phyloP scores from a whole-genome alignment of 768 basidiomycete species.

The Russula virescens region DNA sequence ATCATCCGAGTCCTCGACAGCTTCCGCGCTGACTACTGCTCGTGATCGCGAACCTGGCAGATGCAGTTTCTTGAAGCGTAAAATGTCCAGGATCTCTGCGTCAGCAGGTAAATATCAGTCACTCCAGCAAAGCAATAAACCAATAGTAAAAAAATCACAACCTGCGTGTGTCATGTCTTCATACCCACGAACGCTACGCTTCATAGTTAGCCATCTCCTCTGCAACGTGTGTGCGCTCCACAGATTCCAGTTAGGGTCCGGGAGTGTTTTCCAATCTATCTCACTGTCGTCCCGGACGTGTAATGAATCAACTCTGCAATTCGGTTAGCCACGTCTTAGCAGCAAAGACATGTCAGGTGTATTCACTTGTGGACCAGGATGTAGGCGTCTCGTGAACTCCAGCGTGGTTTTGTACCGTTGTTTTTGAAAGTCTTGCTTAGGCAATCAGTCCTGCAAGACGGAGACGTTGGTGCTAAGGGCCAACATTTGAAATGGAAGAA shows the following conservation, averaged over 20 bases:
- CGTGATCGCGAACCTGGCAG: conserved; percentile 37
- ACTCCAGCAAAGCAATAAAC: not conserved
- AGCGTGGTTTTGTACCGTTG: conserved; percentile 62
- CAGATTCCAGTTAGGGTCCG: conserved; percentile 72
- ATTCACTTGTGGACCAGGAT: conserved; percentile 78
- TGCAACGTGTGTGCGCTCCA: conserved; percentile 81
- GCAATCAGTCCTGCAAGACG: conserved; percentile 59
- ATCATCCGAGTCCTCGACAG: conserved; percentile 32
- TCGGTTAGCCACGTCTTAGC: conserved; percentile 1
- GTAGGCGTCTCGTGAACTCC: conserved; percentile 71
- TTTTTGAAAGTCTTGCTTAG: conserved; percentile 68
- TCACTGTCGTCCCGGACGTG: conserved; percentile 76
- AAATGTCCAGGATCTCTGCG: conserved; percentile 76
- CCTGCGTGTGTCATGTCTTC: conserved; percentile 81
- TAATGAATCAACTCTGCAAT: conserved; percentile 60
- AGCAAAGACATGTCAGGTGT: not conserved
- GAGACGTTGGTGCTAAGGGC: not conserved
- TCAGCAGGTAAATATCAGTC: conserved; percentile 8
- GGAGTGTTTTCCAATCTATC: conserved; percentile 76
- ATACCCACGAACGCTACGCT: conserved; percentile 65
- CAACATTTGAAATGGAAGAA: not conserved
- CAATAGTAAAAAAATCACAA: conserved; percentile 29
- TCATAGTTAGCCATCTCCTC: conserved; percentile 77
- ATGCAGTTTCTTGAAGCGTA: conserved; percentile 67
- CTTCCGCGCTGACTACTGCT: conserved; percentile 32